Percentiles rank a stretch among this genome's conserved stretches.
phyloP scores from a whole-genome alignment of 352 stramenopile genomes.

The Globisporangium sylvaticum region DNA sequence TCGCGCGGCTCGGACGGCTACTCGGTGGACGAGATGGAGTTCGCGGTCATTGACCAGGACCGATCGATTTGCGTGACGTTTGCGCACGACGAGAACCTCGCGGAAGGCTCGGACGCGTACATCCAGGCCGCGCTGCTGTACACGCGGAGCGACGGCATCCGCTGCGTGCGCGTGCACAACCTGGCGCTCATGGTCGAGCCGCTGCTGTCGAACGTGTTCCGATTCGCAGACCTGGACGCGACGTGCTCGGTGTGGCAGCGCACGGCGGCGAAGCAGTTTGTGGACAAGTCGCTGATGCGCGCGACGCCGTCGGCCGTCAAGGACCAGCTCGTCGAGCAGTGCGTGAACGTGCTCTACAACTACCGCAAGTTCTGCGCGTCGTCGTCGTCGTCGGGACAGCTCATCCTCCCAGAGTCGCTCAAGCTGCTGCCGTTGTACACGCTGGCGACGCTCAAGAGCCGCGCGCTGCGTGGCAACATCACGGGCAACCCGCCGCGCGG shows the following conservation, averaged over 20 bases:
- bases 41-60: slow-evolving; percentile 84
- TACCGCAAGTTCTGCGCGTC: slow-evolving; percentile 91
- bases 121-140: slow-evolving; percentile 90
- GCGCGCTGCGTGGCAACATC: slow-evolving; percentile 81
- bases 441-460: slow-evolving; percentile 82
- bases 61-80: slow-evolving; percentile 85
- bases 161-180: slow-evolving; percentile 91
- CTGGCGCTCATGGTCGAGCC: slow-evolving; percentile 73
- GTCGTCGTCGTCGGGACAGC: slow-evolving; percentile 86
- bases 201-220: slow-evolving; percentile 86
- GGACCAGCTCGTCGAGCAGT: slow-evolving; percentile 81
- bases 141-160: slow-evolving; percentile 77
- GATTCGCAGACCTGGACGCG: slow-evolving; percentile 84
- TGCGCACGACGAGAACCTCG: slow-evolving; percentile 81
- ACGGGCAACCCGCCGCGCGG: slow-evolving; percentile 71
- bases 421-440: slow-evolving; percentile 90
- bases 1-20: slow-evolving; percentile 48
- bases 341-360: slow-evolving; percentile 85
- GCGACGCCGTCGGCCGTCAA: slow-evolving; percentile 71
- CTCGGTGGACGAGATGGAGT: slow-evolving; percentile 85
- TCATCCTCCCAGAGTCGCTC: slow-evolving; percentile 90
- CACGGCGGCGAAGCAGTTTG: slow-evolving; percentile 70
- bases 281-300: slow-evolving; percentile 79
- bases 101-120: slow-evolving; percentile 69
- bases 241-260: slow-evolving; percentile 85